phyloP scores from a whole-genome alignment of 1,284 basidiomycete genomes.

The Rhodofomes roseus region DNA sequence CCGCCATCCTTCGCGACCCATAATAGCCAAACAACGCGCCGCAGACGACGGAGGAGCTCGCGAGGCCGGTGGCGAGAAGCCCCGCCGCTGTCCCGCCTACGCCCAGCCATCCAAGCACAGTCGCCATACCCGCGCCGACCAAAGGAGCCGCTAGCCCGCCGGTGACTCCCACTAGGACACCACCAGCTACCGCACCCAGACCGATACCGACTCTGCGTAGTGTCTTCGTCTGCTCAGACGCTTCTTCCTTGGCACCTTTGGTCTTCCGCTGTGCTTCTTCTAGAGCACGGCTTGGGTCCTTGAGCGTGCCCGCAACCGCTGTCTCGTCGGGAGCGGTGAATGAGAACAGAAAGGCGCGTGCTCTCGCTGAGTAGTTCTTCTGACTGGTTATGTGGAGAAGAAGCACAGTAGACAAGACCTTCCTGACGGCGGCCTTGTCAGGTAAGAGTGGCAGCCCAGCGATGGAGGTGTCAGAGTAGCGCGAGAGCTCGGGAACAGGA shows the following conservation, averaged over 20 bases:
- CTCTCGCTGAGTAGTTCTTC: constrained; percentile 51
- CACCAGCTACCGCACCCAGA: constrained; percentile 51
- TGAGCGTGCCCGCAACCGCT: constrained; percentile 42
- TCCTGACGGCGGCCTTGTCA: constrained; percentile 28
- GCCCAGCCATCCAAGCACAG: constrained; percentile 47
- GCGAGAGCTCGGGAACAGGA: constrained; percentile 37
- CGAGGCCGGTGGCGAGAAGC: constrained; percentile 49
- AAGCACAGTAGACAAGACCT: constrained; percentile 45
- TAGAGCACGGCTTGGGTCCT: constrained; percentile 44
- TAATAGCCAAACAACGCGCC: constrained; percentile 57
- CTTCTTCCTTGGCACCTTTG: constrained; percentile 35
- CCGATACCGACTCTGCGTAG: constrained; percentile 48
- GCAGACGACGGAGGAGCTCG: constrained; percentile 53
- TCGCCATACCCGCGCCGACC: constrained; percentile 50
- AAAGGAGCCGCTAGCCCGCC: constrained; percentile 55
- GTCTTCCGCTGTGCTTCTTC: constrained; percentile 43
- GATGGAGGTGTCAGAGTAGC: constrained; percentile 45
- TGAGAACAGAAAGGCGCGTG: constrained; percentile 43
- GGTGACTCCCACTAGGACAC: constrained; percentile 53
- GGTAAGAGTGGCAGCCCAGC: constrained; percentile 40
- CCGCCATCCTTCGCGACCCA: constrained; percentile 45
- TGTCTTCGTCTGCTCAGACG: constrained; percentile 40
- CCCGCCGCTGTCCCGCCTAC: constrained; percentile 53
- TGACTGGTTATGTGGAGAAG: constrained; percentile 47
- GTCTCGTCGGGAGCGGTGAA: constrained; percentile 43